These are phyloP conservation scores for Tylopilus vinaceipallidus DNA, from an alignment of 768 basidiomycete genomes.

Conservation along the genomic window DNA sequence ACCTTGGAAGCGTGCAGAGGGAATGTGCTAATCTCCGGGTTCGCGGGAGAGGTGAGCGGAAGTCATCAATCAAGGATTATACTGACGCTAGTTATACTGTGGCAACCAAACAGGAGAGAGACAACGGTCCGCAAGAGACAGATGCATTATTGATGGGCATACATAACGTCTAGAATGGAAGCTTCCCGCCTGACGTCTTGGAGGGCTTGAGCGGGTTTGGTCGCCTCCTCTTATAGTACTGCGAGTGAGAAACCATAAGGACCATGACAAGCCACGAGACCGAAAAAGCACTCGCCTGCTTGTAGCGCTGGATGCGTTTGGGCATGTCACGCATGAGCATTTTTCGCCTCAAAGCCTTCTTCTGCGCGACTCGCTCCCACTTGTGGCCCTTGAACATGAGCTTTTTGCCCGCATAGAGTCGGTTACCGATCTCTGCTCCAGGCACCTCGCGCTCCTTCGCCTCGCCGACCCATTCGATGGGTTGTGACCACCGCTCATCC, in stretches of 20 bases:
- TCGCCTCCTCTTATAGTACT: conserved; percentile 39
- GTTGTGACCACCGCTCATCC: conserved; percentile 19
- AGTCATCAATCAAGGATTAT: too few relatives aligned
- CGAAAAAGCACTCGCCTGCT: conserved; percentile 45
- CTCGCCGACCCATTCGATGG: conserved; percentile 43
- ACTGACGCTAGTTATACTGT: too few relatives aligned
- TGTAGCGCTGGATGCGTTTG: conserved; percentile 63
- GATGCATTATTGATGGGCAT: conserved; percentile 6
- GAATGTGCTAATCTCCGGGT: neutral
- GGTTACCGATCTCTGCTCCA: conserved; percentile 56
- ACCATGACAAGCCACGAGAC: neutral
- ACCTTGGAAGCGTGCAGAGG: neutral
- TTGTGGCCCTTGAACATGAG: conserved; percentile 94
- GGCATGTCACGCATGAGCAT: conserved; percentile 70
- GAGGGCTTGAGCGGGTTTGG: conserved; percentile 58
- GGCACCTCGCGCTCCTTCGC: conserved; percentile 38
- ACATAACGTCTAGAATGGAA: conserved; percentile 52
- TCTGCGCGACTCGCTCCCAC: conserved; percentile 64
- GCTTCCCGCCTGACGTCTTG: conserved; percentile 47
- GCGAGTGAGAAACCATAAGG: neutral
- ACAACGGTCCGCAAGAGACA: neutral
- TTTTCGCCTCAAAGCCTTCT: conserved; percentile 45
- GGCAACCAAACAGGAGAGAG: neutral
- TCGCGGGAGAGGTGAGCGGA: neutral
- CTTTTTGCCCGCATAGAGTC: conserved; percentile 73